Evolutionary conservation across 2,329 filamentous ascomycete genomes (phyloP).

Genomic region (Fusarium phyllophilum): DNA sequence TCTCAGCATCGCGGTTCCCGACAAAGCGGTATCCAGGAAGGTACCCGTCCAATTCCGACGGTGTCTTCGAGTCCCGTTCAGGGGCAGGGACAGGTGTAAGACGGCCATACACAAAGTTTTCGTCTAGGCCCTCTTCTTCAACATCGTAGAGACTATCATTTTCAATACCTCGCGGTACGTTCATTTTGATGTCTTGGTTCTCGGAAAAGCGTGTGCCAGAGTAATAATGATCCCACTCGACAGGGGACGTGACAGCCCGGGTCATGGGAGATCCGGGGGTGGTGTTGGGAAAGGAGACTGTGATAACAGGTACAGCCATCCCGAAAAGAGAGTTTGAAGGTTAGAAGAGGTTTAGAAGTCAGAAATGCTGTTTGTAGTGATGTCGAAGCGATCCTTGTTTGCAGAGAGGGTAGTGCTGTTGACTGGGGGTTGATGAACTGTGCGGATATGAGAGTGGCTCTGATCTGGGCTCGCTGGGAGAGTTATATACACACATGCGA

Average conservation of each 20-base stretch:
- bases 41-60: background rate
- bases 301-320: background rate
- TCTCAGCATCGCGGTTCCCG: background rate
- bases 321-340: background rate
- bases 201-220: background rate
- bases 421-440: background rate
- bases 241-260: background rate
- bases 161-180: background rate
- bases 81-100: background rate
- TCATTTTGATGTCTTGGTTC: background rate
- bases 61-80: background rate
- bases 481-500: background rate
- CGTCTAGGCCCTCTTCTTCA: background rate
- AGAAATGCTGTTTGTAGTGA: background rate
- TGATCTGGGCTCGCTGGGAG: background rate
- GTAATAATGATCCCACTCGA: background rate
- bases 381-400: background rate
- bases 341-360: no score
- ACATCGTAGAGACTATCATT: fast-evolving
- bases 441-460: background rate
- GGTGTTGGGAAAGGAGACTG: background rate
- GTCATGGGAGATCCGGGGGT: background rate
- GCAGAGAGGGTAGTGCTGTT: background rate
- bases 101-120: background rate
- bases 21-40: background rate